These are phyloP conservation scores for Scutellospora calospora DNA, from an alignment of 371 early-diverging fungal genomes.

Conservation along the genomic window DNA sequence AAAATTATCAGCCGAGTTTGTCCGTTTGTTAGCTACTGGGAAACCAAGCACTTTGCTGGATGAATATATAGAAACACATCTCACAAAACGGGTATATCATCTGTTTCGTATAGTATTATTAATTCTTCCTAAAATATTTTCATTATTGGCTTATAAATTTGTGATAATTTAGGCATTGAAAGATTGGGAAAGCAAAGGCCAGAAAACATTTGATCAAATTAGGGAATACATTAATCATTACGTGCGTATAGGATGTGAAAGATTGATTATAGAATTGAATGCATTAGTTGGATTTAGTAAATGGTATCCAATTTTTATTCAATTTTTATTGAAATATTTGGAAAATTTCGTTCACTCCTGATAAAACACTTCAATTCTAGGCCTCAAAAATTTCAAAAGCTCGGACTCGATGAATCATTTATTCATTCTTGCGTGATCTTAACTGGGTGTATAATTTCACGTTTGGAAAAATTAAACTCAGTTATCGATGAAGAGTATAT, in stretches of 20 bases:
- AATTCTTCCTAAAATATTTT: neutral
- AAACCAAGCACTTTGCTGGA: conserved; percentile 43
- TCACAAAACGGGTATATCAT: conserved; percentile 45
- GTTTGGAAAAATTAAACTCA: conserved; percentile 38
- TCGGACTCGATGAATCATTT: conserved; percentile 42
- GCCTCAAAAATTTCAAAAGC: conserved; percentile 40
- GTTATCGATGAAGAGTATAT: conserved; percentile 30
- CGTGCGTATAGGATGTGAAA: conserved; percentile 46
- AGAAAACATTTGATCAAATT: conserved; percentile 43
- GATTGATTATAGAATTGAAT: conserved; percentile 42
- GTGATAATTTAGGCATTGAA: conserved; percentile 39
- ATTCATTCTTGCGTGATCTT: conserved; percentile 42
- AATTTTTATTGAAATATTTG: neutral
- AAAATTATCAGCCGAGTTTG: conserved; percentile 44
- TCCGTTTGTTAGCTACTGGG: conserved; percentile 46
- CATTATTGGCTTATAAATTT: neutral
- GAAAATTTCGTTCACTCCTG: too few species aligned
- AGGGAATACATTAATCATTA: conserved; percentile 46
- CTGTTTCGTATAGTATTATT: neutral
- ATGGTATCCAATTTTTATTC: too few species aligned
- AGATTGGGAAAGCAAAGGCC: conserved; percentile 47
- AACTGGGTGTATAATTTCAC: conserved; percentile 26
- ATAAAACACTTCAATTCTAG: conserved; percentile 2
- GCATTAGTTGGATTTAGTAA: conserved; percentile 48
- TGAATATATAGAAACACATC: conserved; percentile 45